Base-by-base conservation (phyloP, 371 early-diverging fungal species). In the Fennellomyces sp. region DNA sequence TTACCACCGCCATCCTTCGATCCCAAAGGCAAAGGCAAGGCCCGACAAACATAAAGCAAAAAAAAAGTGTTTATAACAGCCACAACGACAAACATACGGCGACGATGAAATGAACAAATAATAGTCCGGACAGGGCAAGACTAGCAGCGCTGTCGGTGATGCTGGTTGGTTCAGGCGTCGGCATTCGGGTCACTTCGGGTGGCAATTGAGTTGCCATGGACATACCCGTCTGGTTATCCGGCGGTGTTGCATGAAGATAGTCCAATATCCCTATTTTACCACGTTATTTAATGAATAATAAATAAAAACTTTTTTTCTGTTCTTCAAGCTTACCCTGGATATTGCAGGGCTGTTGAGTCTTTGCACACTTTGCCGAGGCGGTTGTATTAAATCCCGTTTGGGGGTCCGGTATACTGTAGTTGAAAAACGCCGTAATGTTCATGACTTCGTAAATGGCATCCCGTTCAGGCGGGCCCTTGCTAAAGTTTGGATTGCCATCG, bases 401-500 rank as follows among this genome's bases (percentile, higher is more conserved):
- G 12, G 51, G 15, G 38, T 42, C 51, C 3, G 56, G 21, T 12
- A 23, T 19, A 19, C 60, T 64, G 23, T 47, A 59, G 28, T 70
- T 70, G 42, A 64, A 70, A 29, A 62, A 66, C 13, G 54, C 51
- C 4, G 64, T 62, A 15, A 66, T 50, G 15, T 64, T 65, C 61
- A 55, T 52, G 15, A 70, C 49, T 15, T 66, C 64, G 41, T 64
- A 50, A 5, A 38, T 27, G 1, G 73, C 70, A 29, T 56, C 38
- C 10, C 36, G 17, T 2, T 19, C n/a, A 7, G 74, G 74, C 6
- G 70, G 74, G 25, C 70, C 74, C 42, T 57, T 31, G 35, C 70
- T 67, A 30, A 69, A 73, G 29, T 63, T 70, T n/a, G 65, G 59
- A 23, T 73, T 70, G 15, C 70, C 70, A 56, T 73, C 70, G 7